These are phyloP conservation scores for Ambispora gerdemannii DNA, from an alignment of 192 early-diverging fungal genomes.

Conservation along the genomic window DNA sequence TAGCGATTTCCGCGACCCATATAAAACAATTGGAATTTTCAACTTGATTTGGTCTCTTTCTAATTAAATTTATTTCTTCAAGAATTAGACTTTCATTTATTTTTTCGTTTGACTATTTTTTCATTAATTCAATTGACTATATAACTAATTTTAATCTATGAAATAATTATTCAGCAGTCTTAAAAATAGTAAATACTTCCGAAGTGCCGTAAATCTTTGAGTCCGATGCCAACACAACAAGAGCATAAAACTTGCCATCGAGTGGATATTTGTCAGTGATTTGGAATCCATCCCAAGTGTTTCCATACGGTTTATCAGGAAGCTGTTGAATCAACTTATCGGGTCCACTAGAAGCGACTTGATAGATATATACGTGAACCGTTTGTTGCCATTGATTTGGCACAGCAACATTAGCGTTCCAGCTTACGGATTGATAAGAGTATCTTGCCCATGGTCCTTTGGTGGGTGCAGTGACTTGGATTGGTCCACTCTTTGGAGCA, in stretches of 20 bases:
- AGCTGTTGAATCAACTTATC: background rate
- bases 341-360: background rate
- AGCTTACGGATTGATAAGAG: background rate
- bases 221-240: background rate
- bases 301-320: background rate
- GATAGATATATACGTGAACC: background rate
- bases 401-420: background rate
- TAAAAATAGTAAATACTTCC: background rate
- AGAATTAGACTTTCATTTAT: too few relatives aligned
- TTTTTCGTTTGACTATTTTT: too few relatives aligned
- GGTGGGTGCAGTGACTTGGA: background rate
- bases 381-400: background rate
- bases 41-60: too few relatives aligned
- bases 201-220: background rate
- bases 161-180: too few relatives aligned
- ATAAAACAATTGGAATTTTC: too few relatives aligned
- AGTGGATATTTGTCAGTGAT: background rate
- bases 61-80: too few relatives aligned
- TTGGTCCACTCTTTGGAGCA: background rate
- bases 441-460: background rate
- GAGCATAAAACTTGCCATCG: background rate
- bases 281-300: background rate
- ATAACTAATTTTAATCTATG: too few relatives aligned
- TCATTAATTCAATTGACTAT: too few relatives aligned
- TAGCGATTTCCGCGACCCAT: too few relatives aligned